Evolutionary conservation across 2,329 filamentous ascomycete genomes (phyloP).

Genomic region (Colletotrichum neosansevieriae): DNA sequence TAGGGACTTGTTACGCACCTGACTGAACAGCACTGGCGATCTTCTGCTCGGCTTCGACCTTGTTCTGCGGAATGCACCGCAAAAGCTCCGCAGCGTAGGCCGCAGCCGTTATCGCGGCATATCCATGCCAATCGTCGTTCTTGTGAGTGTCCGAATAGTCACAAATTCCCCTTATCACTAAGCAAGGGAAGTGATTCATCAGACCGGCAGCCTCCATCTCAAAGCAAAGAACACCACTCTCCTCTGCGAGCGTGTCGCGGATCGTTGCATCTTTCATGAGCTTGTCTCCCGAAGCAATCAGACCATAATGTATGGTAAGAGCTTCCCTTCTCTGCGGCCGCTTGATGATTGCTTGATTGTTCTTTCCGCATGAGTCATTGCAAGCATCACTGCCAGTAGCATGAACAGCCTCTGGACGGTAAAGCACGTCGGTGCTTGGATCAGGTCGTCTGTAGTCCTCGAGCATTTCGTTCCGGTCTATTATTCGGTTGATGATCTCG

Average conservation of each 20-base stretch:
- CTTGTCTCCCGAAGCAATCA: conserved; percentile 40
- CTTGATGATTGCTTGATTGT: too few relatives aligned
- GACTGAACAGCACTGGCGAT: not conserved
- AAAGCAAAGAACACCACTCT: conserved; percentile 47
- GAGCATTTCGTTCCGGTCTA: not conserved
- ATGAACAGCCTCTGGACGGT: not conserved
- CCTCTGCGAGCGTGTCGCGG: conserved; percentile 26
- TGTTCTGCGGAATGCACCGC: not conserved
- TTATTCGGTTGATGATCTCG: not conserved
- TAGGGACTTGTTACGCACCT: not conserved
- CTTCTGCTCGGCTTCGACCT: not conserved
- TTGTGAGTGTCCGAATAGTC: conserved; percentile 56
- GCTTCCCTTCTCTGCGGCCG: too few relatives aligned
- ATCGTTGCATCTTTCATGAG: conserved; percentile 43
- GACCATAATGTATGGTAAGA: conserved; percentile 20
- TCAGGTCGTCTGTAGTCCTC: not conserved
- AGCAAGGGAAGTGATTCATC: not conserved
- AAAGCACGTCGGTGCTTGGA: too few relatives aligned
- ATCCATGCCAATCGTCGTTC: conserved; percentile 51
- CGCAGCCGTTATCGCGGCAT: conserved; percentile 51
- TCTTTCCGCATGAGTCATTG: not conserved
- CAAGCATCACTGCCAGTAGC: not conserved
- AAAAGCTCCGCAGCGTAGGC: conserved; percentile 41
- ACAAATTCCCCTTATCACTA: conserved; percentile 54
- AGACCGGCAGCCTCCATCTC: conserved; percentile 44